These are phyloP conservation scores for Lentithecium fluviatile DNA, from an alignment of 495 filamentous ascomycete species.

Conservation along the genomic window DNA sequence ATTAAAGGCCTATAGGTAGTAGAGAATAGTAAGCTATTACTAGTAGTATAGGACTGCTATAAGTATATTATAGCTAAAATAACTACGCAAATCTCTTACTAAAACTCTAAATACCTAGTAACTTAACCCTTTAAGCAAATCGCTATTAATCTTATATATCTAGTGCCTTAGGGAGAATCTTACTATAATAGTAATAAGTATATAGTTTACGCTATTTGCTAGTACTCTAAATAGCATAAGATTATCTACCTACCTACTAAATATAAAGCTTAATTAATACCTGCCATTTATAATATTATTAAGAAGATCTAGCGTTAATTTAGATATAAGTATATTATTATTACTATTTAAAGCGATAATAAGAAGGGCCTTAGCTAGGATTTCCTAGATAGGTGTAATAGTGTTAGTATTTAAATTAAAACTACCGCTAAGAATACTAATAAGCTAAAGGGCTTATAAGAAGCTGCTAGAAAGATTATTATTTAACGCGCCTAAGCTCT, in stretches of 20 bases:
- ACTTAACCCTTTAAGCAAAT: background rate
- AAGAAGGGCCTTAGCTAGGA: background rate
- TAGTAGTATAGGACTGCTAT: background rate
- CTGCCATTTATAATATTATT: background rate
- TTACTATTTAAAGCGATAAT: background rate
- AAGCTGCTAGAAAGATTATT: background rate
- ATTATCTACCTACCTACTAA: background rate
- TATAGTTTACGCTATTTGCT: background rate
- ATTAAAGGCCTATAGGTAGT: too few species aligned
- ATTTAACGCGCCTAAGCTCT: background rate
- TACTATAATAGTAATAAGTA: slow-evolving; percentile 2
- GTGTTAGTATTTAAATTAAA: background rate
- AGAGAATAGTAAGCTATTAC: background rate
- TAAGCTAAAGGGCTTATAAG: background rate
- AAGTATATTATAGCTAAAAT: background rate
- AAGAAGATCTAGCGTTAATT: background rate
- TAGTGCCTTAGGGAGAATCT: background rate
- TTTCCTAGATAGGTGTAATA: background rate
- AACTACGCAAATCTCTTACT: background rate
- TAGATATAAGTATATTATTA: background rate
- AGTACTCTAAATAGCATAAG: background rate
- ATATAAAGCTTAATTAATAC: background rate
- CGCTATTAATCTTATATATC: background rate
- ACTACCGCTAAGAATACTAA: background rate
- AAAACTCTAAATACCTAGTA: background rate